These are phyloP conservation scores for Mycena metata DNA, from an alignment of 768 basidiomycete genomes.

Conservation along the genomic window DNA sequence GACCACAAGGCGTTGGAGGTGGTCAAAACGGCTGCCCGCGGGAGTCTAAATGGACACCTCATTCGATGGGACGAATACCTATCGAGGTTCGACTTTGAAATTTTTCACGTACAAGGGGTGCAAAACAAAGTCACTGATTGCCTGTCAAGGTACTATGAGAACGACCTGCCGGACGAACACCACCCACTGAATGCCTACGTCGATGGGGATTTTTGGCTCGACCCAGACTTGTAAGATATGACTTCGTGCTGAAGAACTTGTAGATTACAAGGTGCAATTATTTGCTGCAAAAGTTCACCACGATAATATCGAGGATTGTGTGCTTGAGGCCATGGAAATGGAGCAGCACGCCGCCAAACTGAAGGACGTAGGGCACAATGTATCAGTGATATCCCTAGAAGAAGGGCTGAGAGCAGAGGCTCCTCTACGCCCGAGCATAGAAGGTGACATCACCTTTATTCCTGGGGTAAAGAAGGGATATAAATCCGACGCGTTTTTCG, in stretches of 20 bases:
- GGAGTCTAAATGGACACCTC: not conserved
- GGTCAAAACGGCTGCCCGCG: not conserved
- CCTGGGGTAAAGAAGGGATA: not conserved
- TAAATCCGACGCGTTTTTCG: not conserved
- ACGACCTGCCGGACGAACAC: not conserved
- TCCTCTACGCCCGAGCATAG: not conserved
- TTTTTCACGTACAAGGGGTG: not conserved
- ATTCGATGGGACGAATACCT: conserved; percentile 8
- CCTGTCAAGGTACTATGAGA: conserved; percentile 2
- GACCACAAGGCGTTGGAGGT: too few species aligned
- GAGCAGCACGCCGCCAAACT: not conserved
- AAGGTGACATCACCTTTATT: not conserved
- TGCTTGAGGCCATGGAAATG: not conserved
- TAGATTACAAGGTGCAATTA: not conserved
- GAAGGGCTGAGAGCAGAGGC: not conserved
- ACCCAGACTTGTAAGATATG: not conserved
- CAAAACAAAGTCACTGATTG: conserved; percentile 5
- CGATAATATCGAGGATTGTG: too few species aligned
- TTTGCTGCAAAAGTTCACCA: not conserved
- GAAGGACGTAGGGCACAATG: not conserved
- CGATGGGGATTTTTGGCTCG: not conserved
- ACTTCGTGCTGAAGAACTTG: not conserved
- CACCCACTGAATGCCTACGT: not conserved
- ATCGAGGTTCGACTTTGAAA: conserved; percentile 5
- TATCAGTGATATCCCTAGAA: not conserved